These are phyloP conservation scores for Metschnikowia santaceciliae DNA, from an alignment of 805 yeast species.

Conservation along the genomic window DNA sequence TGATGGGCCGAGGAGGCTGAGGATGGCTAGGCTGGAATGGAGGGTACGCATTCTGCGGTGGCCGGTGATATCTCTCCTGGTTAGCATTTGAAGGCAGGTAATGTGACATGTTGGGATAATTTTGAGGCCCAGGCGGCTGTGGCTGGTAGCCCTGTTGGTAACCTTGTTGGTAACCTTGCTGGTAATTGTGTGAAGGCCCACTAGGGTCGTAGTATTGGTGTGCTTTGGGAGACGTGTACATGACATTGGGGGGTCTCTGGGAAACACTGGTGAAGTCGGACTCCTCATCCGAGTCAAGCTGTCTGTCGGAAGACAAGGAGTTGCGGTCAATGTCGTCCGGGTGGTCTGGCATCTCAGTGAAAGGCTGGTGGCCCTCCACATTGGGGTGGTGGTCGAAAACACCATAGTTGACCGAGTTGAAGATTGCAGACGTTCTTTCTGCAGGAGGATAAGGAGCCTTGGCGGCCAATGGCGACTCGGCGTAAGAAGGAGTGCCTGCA, in stretches of 20 bases:
- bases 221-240: slow-evolving; percentile 10
- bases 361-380: slow-evolving; percentile 45
- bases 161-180: neutral
- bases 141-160: slow-evolving; percentile 7
- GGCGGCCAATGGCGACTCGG: slow-evolving; percentile 15
- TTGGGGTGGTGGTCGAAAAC: slow-evolving; percentile 45
- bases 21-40: slow-evolving; percentile 4
- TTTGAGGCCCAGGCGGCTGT: neutral
- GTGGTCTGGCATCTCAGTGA: slow-evolving; percentile 34
- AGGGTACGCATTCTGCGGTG: slow-evolving; percentile 6
- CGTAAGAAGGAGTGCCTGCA: slow-evolving; percentile 23
- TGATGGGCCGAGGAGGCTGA: slow-evolving; percentile 17
- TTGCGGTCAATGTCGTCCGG: slow-evolving; percentile 9
- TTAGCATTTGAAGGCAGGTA: slow-evolving; percentile 7
- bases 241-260: slow-evolving; percentile 68
- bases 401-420: slow-evolving; percentile 22
- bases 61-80: neutral
- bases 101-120: slow-evolving; percentile 6
- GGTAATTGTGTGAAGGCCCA: neutral
- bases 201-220: slow-evolving; percentile 3
- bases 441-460: slow-evolving; percentile 25
- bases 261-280: slow-evolving; percentile 79
- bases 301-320: slow-evolving; percentile 9
- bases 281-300: slow-evolving; percentile 36
- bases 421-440: slow-evolving; percentile 16